Evolutionary conservation across 306 rosid genomes (phyloP), one percentile per base, ranked within the genome.

Genomic region (Dryas drummondii): DNA sequence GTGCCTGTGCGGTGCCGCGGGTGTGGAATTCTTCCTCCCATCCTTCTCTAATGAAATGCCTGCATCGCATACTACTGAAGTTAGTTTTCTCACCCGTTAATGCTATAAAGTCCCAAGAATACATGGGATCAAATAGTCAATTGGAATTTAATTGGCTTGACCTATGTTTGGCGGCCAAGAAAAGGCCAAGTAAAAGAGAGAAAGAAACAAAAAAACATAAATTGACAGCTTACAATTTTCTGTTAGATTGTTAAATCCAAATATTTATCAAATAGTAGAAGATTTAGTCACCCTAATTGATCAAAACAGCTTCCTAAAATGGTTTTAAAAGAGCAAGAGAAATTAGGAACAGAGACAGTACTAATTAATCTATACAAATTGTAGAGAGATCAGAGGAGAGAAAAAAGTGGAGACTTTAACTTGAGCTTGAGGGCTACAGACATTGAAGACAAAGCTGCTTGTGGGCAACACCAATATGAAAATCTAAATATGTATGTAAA

Each of bases 391-490:
- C 22, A 22, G 22, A 22, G 4, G 22, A 16, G 4, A 22, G 22
- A 53, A 47, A 72, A 45, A 46, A 22, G 7, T 5, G 0, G 14
- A 72, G 46, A 22, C 49, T 72, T 72, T 67, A 91, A 94, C 93
- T 83, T 81, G 90, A 80, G 94, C 89, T 84, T 83, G 91, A 81
- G 98, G 88, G 70, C 85, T 88, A 75, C 98, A 93, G 63, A 87
- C 78, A 2, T n/a, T n/a, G n/a, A n/a, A n/a, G n/a, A n/a, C n/a
- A n/a, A n/a, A n/a, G n/a, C 60, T 87, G 98, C 62, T 93, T 90
- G 65, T 80, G 83, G 65, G 94, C 98, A 76, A 93, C 84, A 59
- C 98, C 98, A 73, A 93, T 93, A 76, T 93, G 94, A 82, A 93
- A 90, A 22, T 22, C 22, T 22, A 22, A 22, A 22, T 22, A 22